Evolutionary conservation across 1,284 basidiomycete genomes (phyloP).

Genomic region (Exsudoporus floridanus): DNA sequence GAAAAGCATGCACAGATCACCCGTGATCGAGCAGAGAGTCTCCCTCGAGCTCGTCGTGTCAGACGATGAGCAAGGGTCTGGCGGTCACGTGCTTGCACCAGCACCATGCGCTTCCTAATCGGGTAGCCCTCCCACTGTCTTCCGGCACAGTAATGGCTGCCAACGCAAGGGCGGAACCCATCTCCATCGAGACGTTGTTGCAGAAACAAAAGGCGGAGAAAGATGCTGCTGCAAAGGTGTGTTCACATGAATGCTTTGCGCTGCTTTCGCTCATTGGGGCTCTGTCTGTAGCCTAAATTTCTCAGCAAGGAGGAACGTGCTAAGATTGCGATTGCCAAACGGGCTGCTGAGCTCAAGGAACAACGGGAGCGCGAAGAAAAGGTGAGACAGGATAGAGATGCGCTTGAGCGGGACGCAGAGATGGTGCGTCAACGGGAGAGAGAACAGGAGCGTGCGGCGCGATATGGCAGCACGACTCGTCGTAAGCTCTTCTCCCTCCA

Average conservation of each 20-base stretch:
- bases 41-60: constrained; percentile 25
- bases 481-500: constrained; percentile 41
- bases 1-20: constrained; percentile 25
- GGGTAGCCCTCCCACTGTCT: neutral
- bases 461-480: constrained; percentile 33
- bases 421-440: constrained; percentile 52
- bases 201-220: constrained; percentile 85
- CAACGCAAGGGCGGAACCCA: constrained; percentile 50
- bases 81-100: constrained; percentile 22
- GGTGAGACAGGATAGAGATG: constrained; percentile 57
- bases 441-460: constrained; percentile 28
- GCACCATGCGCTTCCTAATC: constrained; percentile 14
- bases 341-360: constrained; percentile 74
- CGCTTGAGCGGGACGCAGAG: constrained; percentile 74
- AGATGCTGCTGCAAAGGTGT: constrained; percentile 84
- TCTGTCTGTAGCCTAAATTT: constrained; percentile 72
- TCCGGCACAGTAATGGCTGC: constrained; percentile 25
- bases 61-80: constrained; percentile 21
- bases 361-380: constrained; percentile 64
- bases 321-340: constrained; percentile 82
- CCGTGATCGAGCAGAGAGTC: constrained; percentile 15
- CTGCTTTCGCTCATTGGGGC: constrained; percentile 7
- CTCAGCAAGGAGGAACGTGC: constrained; percentile 86
- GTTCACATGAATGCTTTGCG: neutral
- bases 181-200: constrained; percentile 83